Evolutionary conservation across 2,329 filamentous ascomycete species (phyloP).

Genomic region (Gaeumannomyces sp.): DNA sequence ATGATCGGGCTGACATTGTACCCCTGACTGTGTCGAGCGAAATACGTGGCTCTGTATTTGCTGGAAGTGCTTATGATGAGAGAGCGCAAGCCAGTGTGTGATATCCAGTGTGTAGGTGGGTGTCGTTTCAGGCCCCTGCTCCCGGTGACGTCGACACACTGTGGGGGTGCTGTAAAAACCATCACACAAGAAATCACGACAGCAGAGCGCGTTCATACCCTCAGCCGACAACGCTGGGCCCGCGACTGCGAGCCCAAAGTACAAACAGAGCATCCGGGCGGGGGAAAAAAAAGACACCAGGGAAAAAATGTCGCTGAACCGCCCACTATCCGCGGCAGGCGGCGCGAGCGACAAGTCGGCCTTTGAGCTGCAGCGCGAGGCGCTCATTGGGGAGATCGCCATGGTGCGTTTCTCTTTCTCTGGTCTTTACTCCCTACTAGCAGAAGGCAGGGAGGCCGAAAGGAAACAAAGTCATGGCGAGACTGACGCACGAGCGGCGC

Average conservation of each 20-base stretch:
- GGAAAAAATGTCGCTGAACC: slow-evolving; percentile 11
- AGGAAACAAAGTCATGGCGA: not conserved
- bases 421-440: too few species aligned
- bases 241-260: not conserved
- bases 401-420: slow-evolving; percentile 40
- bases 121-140: too few species aligned
- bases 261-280: not conserved
- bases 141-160: not conserved
- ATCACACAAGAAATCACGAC: not conserved
- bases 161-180: not conserved
- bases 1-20: too few species aligned
- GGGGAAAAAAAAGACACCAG: not conserved
- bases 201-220: not conserved
- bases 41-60: not conserved
- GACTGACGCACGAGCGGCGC: not conserved
- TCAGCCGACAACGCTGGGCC: too few species aligned
- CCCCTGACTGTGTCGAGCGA: not conserved
- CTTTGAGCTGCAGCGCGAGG: slow-evolving; percentile 71
- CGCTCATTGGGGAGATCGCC: slow-evolving; percentile 66
- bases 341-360: slow-evolving; percentile 48
- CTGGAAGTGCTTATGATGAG: not conserved
- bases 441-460: too few species aligned
- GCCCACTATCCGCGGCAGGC: slow-evolving; percentile 3
- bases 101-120: too few species aligned
- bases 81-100: too few species aligned